Evolutionary conservation across 2,329 filamentous ascomycete genomes (phyloP).

Genomic region (Sporothrix luriei): DNA sequence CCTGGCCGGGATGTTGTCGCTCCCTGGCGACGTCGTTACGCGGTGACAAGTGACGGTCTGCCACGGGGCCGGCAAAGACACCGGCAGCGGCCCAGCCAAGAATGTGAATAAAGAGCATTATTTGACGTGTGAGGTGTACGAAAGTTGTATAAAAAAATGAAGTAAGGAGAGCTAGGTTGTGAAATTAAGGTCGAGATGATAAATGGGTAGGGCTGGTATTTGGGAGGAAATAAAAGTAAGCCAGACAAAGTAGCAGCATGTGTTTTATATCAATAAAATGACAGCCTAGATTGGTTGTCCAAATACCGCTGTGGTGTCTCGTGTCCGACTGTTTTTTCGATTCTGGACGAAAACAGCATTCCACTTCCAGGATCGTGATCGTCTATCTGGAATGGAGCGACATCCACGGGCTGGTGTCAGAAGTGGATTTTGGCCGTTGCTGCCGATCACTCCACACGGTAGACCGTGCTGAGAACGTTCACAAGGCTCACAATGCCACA

Average conservation of each 20-base stretch:
- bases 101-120: background rate
- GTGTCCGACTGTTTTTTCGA: too few species aligned
- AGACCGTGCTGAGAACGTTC: too few species aligned
- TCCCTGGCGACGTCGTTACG: background rate
- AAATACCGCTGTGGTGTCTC: too few species aligned
- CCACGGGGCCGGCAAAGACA: background rate
- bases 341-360: constrained; percentile 8
- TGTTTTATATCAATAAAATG: too few species aligned
- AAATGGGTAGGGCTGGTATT: too few species aligned
- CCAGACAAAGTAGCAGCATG: too few species aligned
- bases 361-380: background rate
- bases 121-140: background rate
- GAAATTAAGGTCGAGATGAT: too few species aligned
- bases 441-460: constrained; percentile 10
- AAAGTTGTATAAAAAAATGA: background rate
- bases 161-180: too few species aligned
- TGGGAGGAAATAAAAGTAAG: too few species aligned
- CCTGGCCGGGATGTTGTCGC: background rate
- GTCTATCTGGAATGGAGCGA: background rate
- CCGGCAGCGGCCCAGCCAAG: constrained; percentile 2
- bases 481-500: too few species aligned
- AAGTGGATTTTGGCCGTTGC: background rate
- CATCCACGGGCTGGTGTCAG: background rate
- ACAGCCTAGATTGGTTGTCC: too few species aligned
- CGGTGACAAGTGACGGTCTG: background rate